Percentiles rank a stretch among this genome's conserved stretches.
phyloP scores from a whole-genome alignment of 2,329 filamentous ascomycete genomes.

The Aspergillus thermomutatus region DNA sequence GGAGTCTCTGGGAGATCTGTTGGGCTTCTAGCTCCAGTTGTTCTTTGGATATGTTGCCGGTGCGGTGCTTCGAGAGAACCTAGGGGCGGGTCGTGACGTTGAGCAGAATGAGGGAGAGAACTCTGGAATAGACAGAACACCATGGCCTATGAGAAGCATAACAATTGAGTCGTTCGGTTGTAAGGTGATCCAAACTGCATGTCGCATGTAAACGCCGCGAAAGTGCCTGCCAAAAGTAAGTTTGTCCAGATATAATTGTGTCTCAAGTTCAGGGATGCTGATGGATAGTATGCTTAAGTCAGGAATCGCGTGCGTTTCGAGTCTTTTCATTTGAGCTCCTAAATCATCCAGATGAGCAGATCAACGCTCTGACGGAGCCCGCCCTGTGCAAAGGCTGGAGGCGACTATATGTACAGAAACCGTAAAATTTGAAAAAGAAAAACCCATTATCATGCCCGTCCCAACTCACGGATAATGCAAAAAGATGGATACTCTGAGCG shows the following conservation, averaged over 20 bases:
- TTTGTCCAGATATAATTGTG: background rate
- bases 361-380: background rate
- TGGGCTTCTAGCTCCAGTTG: no score
- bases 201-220: no score
- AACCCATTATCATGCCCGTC: constrained; percentile 41
- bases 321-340: constrained; percentile 21
- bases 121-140: background rate
- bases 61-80: background rate
- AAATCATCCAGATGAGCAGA: constrained; percentile 27
- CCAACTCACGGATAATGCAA: constrained; percentile 41
- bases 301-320: background rate
- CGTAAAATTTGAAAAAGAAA: constrained; percentile 31
- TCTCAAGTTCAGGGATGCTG: background rate
- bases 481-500: constrained; percentile 38
- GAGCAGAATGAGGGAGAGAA: background rate
- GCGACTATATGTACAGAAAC: constrained; percentile 43
- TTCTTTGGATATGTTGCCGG: background rate
- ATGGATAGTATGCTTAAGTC: background rate
- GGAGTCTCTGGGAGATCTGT: no score
- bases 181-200: no score
- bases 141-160: background rate
- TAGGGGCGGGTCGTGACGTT: no score
- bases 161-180: background rate
- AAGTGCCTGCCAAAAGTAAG: background rate
- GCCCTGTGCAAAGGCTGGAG: constrained; percentile 22